phyloP scores from a whole-genome alignment of 2,329 filamentous ascomycete genomes.

The Colletotrichum tofieldiae region DNA sequence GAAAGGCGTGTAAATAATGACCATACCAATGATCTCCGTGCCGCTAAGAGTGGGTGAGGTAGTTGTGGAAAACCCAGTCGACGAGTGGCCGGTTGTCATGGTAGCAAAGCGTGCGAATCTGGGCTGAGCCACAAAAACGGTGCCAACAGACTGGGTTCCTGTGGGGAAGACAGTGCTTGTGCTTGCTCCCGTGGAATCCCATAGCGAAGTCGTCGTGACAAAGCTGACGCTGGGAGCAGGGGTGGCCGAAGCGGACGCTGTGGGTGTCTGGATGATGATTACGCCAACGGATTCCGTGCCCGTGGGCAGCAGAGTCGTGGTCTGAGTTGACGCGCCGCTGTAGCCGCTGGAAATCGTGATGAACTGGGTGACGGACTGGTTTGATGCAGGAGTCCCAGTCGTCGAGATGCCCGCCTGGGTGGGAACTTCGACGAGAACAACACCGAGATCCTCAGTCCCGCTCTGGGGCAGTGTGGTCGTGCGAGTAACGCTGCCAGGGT shows the following conservation, averaged over 20 bases:
- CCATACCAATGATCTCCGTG: slow-evolving; percentile 27
- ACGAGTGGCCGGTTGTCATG: slow-evolving; percentile 5
- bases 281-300: neutral
- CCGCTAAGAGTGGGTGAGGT: slow-evolving; percentile 16
- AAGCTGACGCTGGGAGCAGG: slow-evolving; percentile 1
- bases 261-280: slow-evolving; percentile 3
- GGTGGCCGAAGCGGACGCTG: neutral
- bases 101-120: slow-evolving; percentile 13
- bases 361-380: neutral
- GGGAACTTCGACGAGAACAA: neutral
- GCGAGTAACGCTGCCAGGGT: neutral
- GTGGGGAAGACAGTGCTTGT: slow-evolving; percentile 23
- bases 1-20: slow-evolving; percentile 16
- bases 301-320: neutral
- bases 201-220: slow-evolving; percentile 6
- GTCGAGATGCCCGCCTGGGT: neutral
- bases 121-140: slow-evolving; percentile 10
- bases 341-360: slow-evolving; percentile 6
- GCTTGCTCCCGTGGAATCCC: slow-evolving; percentile 23
- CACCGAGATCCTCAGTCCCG: neutral
- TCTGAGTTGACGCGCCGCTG: neutral
- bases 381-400: neutral
- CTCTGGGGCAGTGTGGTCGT: slow-evolving; percentile 3
- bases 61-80: neutral
- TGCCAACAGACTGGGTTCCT: slow-evolving; percentile 2